A percentile compares a stretch with the other conserved stretches of the same genome.
phyloP scores from a whole-genome alignment of 176 grass and related monocot species.

The Dactylis glomerata region DNA sequence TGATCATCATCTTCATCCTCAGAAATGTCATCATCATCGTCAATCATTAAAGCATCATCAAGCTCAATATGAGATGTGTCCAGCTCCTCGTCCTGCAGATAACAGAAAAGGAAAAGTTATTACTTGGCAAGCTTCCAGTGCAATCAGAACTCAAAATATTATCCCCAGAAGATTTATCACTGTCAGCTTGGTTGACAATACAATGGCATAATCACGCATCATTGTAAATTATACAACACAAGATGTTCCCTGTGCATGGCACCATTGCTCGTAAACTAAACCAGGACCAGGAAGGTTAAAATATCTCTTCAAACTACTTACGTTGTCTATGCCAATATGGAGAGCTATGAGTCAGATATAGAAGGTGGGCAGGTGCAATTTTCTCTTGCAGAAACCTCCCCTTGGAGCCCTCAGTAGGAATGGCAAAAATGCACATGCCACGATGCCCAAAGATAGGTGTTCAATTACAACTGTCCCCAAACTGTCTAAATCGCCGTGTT shows the following conservation, averaged over 20 bases:
- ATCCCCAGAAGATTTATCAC: not conserved
- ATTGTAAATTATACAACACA: not conserved
- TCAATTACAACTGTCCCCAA: not conserved
- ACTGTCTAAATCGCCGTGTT: not conserved
- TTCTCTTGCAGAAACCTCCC: not conserved
- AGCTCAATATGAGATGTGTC: constrained; percentile 83
- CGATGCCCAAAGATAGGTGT: not conserved
- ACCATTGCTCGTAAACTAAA: not conserved
- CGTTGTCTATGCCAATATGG: not conserved
- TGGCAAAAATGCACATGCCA: not conserved
- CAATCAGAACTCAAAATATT: not conserved
- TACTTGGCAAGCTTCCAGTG: not conserved
- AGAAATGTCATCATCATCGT: constrained; percentile 83
- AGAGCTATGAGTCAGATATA: not conserved
- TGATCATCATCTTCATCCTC: constrained; percentile 93
- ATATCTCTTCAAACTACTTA: too few relatives aligned
- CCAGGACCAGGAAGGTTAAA: not conserved
- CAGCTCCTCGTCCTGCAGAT: constrained; percentile 59
- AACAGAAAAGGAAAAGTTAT: not conserved
- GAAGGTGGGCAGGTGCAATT: not conserved
- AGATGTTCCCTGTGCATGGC: not conserved
- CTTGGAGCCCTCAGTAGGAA: not conserved
- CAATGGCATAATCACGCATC: not conserved
- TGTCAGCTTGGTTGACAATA: not conserved
- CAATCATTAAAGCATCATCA: constrained; percentile 87